These are phyloP conservation scores for Aspergillus fumigatiaffinis DNA, from an alignment of 2,329 filamentous ascomycete genomes.

Conservation along the genomic window DNA sequence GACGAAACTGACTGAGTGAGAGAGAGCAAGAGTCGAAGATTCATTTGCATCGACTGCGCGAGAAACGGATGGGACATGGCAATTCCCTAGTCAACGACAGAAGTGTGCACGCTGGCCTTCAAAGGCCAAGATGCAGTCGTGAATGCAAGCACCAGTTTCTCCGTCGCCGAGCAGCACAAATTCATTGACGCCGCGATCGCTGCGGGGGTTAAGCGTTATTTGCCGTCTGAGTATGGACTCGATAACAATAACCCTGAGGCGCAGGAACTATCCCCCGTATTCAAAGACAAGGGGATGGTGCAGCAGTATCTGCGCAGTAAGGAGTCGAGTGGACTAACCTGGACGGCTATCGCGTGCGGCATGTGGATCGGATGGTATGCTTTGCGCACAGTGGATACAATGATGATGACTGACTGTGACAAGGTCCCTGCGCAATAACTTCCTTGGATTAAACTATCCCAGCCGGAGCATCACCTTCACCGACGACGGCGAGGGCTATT, in stretches of 20 bases:
- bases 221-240: slow-evolving; percentile 13
- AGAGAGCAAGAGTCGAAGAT: background rate
- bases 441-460: slow-evolving; percentile 5
- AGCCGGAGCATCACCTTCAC: slow-evolving; percentile 5
- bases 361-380: slow-evolving; percentile 14
- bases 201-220: slow-evolving; percentile 6
- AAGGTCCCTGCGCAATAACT: slow-evolving; percentile 8
- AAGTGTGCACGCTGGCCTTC: slow-evolving; percentile 7
- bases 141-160: slow-evolving; percentile 9
- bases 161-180: slow-evolving; percentile 10
- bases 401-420: background rate
- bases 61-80: background rate
- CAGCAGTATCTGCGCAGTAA: slow-evolving; percentile 10
- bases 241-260: slow-evolving; percentile 9
- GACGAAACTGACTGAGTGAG: background rate
- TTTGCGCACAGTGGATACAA: too few relatives aligned
- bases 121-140: slow-evolving; percentile 14
- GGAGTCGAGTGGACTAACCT: slow-evolving; percentile 9
- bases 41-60: background rate
- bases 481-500: slow-evolving; percentile 4
- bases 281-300: slow-evolving; percentile 8
- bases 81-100: background rate
- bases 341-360: slow-evolving; percentile 14
- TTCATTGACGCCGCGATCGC: slow-evolving; percentile 13
- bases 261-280: slow-evolving; percentile 3